Evolutionary conservation across 208 protist species (phyloP), one percentile per base, ranked within the genome.

Genomic region (Leishmania mexicana): DNA sequence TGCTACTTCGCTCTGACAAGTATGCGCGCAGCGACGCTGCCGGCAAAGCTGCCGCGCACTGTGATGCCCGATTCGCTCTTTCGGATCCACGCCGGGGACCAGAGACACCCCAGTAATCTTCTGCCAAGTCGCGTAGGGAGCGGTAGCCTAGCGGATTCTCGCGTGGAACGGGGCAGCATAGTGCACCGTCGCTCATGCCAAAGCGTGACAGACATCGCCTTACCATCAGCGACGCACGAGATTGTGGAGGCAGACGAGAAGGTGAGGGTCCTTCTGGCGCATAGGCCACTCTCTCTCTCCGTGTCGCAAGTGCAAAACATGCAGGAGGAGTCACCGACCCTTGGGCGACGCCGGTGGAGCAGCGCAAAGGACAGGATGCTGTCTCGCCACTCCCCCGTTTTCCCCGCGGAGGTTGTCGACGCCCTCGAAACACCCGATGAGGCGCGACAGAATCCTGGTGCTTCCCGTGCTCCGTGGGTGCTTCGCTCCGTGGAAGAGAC

Each of bases 1-100:
- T 92, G 93, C 58, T 97, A 97, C 83, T 97, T 93, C 62, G 51
- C 89, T 13, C n/a, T 97, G 31, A 92, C 90, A 31, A 87, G 87
- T 65, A 71, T 91, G 45, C 84, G 84, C n/a, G 79, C 89, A 1
- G 67, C 91, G 54, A 95, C 90, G 60, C 68, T 90, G 65, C 79
- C 88, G 67, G 70, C 85, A 35, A 83, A 81, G 42, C 75, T 96
- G 73, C 64, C 83, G 31, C 84, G 88, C 78, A 93, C 85, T 11
- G 65, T 85, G 19, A 81, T 93, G 67, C 88, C 92, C 4, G 90
- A 95, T 74, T 84, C 86, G 38, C 82, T 89, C 13, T 95, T 96
- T 73, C 81, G 90, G 3, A 83, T 83, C 17, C 81, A 89, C 75
- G 77, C 84, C 31, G 76, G 76, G 38, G 85, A 86, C 4, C 83